These are phyloP conservation scores for Cercospora sp. DNA, from an alignment of 2,329 filamentous ascomycete genomes.

Conservation along the genomic window DNA sequence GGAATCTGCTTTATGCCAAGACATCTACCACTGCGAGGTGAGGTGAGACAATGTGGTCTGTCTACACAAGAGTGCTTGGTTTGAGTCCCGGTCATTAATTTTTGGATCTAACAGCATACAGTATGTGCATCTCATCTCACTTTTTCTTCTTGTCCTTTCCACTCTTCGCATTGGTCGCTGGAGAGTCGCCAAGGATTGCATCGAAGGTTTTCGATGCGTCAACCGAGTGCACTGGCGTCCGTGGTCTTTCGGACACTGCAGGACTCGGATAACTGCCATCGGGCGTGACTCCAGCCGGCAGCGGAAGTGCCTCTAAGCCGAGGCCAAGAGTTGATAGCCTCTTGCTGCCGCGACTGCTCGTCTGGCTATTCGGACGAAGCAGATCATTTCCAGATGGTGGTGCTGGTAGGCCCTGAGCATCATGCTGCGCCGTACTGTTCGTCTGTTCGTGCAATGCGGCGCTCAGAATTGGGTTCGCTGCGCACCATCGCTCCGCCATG, in stretches of 20 bases:
- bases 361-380: conserved; percentile 25
- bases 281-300: conserved; percentile 48
- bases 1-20: neutral
- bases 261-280: conserved; percentile 30
- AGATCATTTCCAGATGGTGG: conserved; percentile 24
- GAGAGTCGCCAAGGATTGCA: conserved; percentile 44
- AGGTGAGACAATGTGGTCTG: neutral
- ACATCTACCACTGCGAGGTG: neutral
- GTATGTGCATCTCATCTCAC: conserved; percentile 8
- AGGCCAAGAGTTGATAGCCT: conserved; percentile 49
- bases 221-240: conserved; percentile 35
- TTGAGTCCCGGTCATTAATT: neutral
- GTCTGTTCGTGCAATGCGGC: conserved; percentile 34
- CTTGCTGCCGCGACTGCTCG: conserved; percentile 33
- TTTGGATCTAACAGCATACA: neutral
- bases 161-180: conserved; percentile 30
- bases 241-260: conserved; percentile 29
- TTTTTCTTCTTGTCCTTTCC: conserved; percentile 39
- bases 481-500: conserved; percentile 62
- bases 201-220: conserved; percentile 52
- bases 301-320: conserved; percentile 50
- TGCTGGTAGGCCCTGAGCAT: conserved; percentile 26
- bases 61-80: neutral
- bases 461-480: conserved; percentile 41
- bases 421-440: conserved; percentile 12